Evolutionary conservation across 129 eudicot species (phyloP).

Genomic region (Lonicera japonica): DNA sequence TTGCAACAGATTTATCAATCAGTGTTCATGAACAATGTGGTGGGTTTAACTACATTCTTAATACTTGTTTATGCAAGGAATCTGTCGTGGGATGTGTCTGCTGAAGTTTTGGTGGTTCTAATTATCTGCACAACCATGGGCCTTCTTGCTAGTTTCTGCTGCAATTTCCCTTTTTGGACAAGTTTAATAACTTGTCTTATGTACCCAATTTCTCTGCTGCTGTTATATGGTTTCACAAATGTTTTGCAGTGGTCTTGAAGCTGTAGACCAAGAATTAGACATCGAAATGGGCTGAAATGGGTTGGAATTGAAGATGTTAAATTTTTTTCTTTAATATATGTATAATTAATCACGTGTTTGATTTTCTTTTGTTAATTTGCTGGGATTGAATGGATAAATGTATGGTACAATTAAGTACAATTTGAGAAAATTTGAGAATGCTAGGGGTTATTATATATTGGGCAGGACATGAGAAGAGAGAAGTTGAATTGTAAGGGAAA

Average conservation of each 20-base stretch:
- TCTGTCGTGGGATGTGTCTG: constrained; percentile 54
- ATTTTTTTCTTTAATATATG: constrained; percentile 5
- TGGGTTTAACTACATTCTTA: constrained; percentile 44
- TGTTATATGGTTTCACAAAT: constrained; percentile 46
- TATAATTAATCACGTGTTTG: constrained; percentile 42
- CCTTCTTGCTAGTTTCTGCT: constrained; percentile 34
- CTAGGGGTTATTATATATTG: no score
- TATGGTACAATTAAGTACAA: no score
- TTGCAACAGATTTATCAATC: constrained; percentile 49
- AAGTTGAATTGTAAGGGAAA: no score
- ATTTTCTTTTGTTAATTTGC: no score
- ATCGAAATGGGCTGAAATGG: no score
- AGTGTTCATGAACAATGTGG: constrained; percentile 59
- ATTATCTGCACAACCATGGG: constrained; percentile 49
- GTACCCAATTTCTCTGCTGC: constrained; percentile 47
- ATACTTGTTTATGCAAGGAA: constrained; percentile 39
- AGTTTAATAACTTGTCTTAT: constrained; percentile 36
- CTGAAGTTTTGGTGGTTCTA: constrained; percentile 64
- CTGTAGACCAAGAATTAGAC: no score
- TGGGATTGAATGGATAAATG: no score
- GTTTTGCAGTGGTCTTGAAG: no score
- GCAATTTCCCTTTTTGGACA: constrained; percentile 55
- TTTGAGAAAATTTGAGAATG: no score
- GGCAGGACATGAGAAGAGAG: no score
- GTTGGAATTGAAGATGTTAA: no score